These are phyloP conservation scores for Diaporthe ilicicola DNA, from an alignment of 2,329 filamentous ascomycete genomes.

Conservation along the genomic window DNA sequence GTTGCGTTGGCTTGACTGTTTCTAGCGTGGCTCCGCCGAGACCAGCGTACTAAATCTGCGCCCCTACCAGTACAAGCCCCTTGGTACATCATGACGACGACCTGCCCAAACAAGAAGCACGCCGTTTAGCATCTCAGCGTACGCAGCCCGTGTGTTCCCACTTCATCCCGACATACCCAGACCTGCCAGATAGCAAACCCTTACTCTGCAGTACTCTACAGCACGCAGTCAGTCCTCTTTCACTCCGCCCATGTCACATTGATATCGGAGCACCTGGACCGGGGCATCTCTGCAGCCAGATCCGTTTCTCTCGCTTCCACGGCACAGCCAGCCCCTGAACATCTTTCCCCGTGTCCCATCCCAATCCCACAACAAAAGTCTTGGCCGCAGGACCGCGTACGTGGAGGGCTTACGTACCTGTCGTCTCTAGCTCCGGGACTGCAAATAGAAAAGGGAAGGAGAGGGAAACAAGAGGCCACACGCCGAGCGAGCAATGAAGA, in stretches of 20 bases:
- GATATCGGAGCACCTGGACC: conserved; percentile 18
- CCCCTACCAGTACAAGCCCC: neutral
- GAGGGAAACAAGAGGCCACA: conserved; percentile 30
- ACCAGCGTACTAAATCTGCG: neutral
- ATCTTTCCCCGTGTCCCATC: conserved; percentile 3
- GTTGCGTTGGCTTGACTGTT: conserved; percentile 3
- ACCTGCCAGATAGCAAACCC: neutral
- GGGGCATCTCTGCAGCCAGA: conserved; percentile 13
- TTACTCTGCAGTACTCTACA: neutral
- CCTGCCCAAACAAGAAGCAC: conserved; percentile 16
- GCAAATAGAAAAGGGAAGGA: conserved; percentile 27
- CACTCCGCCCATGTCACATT: conserved; percentile 10
- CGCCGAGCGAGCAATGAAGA: conserved; percentile 61
- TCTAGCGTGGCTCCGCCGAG: neutral
- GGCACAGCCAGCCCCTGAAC: conserved; percentile 11
- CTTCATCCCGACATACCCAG: neutral
- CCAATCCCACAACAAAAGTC: neutral
- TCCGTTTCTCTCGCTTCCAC: neutral
- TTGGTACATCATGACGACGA: conserved; percentile 28
- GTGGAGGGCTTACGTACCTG: conserved; percentile 37
- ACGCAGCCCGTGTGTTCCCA: conserved; percentile 4
- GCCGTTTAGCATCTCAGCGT: neutral
- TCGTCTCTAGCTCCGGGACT: conserved; percentile 37
- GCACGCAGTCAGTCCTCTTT: neutral
- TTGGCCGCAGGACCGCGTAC: conserved; percentile 24